Evolutionary conservation across 306 rosid genomes (phyloP), one percentile per base, ranked within the genome.

Genomic region (Cicer judaicum): DNA sequence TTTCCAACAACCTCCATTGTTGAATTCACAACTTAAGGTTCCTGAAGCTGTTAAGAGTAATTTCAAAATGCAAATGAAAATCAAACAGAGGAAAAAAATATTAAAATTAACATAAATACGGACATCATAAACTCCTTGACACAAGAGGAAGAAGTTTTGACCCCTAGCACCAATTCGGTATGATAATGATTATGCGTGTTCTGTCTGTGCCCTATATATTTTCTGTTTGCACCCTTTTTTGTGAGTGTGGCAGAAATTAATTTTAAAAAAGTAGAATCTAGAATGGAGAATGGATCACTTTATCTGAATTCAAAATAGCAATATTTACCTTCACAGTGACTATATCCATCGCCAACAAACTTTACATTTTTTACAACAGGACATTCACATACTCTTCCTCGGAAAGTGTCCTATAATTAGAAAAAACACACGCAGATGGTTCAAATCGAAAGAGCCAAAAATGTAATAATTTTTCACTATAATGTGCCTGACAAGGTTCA

Each of bases 1-100:
- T 85, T 75, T 92, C 99, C 99, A 94, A 81, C 99, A 94, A 79
- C 99, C 99, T 77, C 99, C 99, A 78, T 94, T 92, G 83, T 89
- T 82, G 74, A 94, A 61, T 75, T 74, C 88, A 85, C 99, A 94
- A 21, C 88, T 89, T 81, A 90, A 84, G 54, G 90, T 81, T 82
- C 91, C 97, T 38, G 96, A 87, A 80, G 97, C 96, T 94, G 86
- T 80, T 52, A 71, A 36, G 68, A 69, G 3, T 24, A 24, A 64
- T 77, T 62, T 60, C 76, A 68, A 75, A 70, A 63, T 59, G 71
- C 11, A 63, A 42, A 21, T n/a, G 63, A 34, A 70, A 61, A 48
- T 39, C 54, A 75, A 40, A 16, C 39, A 21, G 4, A 46, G 14
- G 9, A 54, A 54, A 16, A 11, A 7, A 1, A 52, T 14, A 52